Evolutionary conservation across 2,329 filamentous ascomycete species (phyloP), one percentile per base, ranked within the genome.

Genomic region (Neopestalotiopsis rosae): DNA sequence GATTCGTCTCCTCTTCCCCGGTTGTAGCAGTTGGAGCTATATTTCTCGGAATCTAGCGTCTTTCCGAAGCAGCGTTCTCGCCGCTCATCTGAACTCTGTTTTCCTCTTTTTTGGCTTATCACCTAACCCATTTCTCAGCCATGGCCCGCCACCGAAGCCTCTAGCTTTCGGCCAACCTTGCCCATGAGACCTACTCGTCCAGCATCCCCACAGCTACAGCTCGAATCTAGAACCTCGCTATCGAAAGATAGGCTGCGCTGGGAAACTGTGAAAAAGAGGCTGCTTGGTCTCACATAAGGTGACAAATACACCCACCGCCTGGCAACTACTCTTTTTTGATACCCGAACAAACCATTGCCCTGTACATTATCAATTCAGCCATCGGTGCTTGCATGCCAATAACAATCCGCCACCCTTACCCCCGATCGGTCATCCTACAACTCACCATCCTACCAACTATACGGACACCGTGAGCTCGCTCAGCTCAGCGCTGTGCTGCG

Each of bases 171-270:
- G 38, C 42, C 42, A 17, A n/a, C 45, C 45, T 28, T 49, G 61
- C 34, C 40, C 61, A 64, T 64, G 17, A 45, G 38, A 34, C n/a
- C 45, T 52, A 17, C 40, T 30, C 38, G 61, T 20, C 61, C 61
- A 34, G 32, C 57, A 64, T 24, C 61, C 61, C 61, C 61, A 64
- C 61, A 64, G 20, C 34, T 14, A 20, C n/a, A 64, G 61, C 61
- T 64, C 34, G 61, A 52, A 64, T 64, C 61, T 64, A 64, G 61
- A 52, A 64, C 40, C 61, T 64, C 61, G 38, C 61, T 62, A 34
- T 62, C 34, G 59, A 40, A 40, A 24, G 42, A 52, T 30, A 65
- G 62, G 62, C n/a, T 49, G 24, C 30, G 40, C 52, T 65, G 62
- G 20, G 49, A 28, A 65, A 52, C 52, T 40, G n/a, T 40, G 38